Evolutionary conservation across 2,329 filamentous ascomycete genomes (phyloP).

Genomic region (Zarea fungicola): DNA sequence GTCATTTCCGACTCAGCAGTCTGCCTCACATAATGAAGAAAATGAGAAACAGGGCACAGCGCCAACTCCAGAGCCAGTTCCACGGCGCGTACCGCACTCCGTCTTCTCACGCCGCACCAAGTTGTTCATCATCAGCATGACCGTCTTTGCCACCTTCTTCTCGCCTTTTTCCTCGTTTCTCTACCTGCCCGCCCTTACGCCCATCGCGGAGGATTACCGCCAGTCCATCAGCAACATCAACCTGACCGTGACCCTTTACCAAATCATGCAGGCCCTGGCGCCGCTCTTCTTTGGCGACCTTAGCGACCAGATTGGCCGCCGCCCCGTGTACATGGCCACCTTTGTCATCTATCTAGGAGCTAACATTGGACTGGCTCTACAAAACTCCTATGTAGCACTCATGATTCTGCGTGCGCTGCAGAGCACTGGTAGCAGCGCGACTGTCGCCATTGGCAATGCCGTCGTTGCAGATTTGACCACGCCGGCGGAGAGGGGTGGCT

Average conservation of each 20-base stretch:
- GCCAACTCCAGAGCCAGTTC: not conserved
- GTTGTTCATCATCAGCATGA: conserved; percentile 23
- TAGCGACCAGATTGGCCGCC: conserved; percentile 8
- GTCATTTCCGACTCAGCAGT: not conserved
- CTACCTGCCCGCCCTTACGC: conserved; percentile 41
- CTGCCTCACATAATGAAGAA: not conserved
- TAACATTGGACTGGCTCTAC: conserved; percentile 22
- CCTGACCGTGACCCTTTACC: conserved; percentile 15
- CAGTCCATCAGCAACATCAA: conserved; percentile 19
- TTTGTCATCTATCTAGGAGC: conserved; percentile 6
- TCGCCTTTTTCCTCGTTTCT: conserved; percentile 31
- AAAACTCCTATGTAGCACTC: conserved; percentile 38
- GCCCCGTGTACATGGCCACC: conserved; percentile 3
- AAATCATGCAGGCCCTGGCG: conserved; percentile 1
- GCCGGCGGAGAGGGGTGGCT: conserved; percentile 49
- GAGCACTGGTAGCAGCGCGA: conserved; percentile 47
- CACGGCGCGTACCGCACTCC: conserved; percentile 15
- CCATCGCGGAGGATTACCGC: conserved; percentile 34
- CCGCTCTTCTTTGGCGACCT: conserved; percentile 9
- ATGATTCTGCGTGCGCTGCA: conserved; percentile 46
- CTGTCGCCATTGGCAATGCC: conserved; percentile 46
- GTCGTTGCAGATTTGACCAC: conserved; percentile 55
- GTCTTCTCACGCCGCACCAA: conserved; percentile 22
- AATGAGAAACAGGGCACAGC: too few species aligned
- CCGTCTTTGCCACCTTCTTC: conserved; percentile 25